Conservation (phyloP, 331 rosid species). For the Pyracantha coccinea region DNA sequence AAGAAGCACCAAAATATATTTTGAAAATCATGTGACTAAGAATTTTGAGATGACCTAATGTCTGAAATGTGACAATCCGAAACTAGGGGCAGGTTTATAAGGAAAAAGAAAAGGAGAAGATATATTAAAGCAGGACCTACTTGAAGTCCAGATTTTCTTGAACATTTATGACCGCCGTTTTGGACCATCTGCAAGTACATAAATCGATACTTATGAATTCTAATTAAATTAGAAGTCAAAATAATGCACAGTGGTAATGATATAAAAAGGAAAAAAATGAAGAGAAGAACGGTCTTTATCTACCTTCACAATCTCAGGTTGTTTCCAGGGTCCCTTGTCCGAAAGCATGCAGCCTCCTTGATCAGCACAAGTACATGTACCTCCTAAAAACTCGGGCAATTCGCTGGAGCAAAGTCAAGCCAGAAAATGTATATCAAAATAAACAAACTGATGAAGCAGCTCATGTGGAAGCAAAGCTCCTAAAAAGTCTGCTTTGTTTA, state of each 20-base stretch:
- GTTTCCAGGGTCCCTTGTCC: constrained; percentile 95
- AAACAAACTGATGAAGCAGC: background rate
- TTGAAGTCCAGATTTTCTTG: constrained; percentile 14
- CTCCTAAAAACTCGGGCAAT: constrained; percentile 86
- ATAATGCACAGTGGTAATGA: background rate
- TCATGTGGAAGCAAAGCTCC: background rate
- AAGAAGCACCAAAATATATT: background rate
- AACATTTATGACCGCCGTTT: constrained; percentile 65
- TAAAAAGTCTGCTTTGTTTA: background rate
- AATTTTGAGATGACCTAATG: background rate
- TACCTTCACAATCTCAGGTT: constrained; percentile 52
- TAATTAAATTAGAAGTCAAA: background rate
- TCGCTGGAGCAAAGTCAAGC: constrained; percentile 44
- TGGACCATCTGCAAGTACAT: constrained; percentile 68
- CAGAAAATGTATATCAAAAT: background rate
- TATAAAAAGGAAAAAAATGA: background rate
- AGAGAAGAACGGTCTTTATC: background rate
- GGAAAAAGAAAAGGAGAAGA: background rate
- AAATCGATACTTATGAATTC: constrained; percentile 4
- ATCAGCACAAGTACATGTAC: constrained; percentile 75
- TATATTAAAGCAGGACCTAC: constrained; percentile 22
- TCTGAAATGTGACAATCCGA: background rate
- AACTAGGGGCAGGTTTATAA: background rate
- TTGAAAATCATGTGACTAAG: background rate
- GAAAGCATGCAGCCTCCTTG: constrained; percentile 88